Conservation (phyloP, 1,139 yeast species). For the Saccharomyces uvarum region DNA sequence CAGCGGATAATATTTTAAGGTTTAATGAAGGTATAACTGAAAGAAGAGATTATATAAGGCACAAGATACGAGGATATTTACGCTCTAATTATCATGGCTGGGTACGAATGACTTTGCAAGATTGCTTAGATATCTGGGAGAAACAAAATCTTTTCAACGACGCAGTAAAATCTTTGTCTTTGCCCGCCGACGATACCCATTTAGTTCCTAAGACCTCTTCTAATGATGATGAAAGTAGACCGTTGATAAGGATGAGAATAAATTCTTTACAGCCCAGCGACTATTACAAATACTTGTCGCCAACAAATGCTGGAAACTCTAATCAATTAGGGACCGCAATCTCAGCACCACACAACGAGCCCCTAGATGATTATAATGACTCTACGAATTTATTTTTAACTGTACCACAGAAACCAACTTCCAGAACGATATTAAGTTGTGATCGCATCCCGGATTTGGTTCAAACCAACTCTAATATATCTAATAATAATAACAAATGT, state of each 20-base stretch:
- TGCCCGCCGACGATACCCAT: neutral
- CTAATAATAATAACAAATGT: neutral
- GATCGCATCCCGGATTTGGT: slow-evolving; percentile 13
- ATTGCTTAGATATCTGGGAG: slow-evolving; percentile 28
- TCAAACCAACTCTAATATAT: neutral
- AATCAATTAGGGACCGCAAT: neutral
- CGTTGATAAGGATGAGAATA: slow-evolving; percentile 7
- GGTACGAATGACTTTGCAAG: slow-evolving; percentile 23
- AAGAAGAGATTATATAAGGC: slow-evolving; percentile 17
- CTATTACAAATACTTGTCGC: neutral
- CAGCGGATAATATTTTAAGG: slow-evolving; percentile 11
- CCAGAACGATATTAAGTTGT: slow-evolving; percentile 15
- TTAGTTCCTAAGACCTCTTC: neutral
- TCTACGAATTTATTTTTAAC: neutral
- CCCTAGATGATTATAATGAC: neutral
- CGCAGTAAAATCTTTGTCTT: neutral
- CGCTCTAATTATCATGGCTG: slow-evolving; percentile 23
- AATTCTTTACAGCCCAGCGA: slow-evolving; percentile 6
- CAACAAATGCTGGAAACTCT: neutral
- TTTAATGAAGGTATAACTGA: slow-evolving; percentile 15
- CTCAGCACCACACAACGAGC: neutral
- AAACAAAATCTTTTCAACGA: slow-evolving; percentile 14
- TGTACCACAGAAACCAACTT: slow-evolving; percentile 6
- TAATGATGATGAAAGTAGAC: slow-evolving; percentile 4
- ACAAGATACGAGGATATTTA: slow-evolving; percentile 21